Evolutionary conservation across 176 grass and related monocot genomes (phyloP).

Genomic region (Oryza glumipatula): DNA sequence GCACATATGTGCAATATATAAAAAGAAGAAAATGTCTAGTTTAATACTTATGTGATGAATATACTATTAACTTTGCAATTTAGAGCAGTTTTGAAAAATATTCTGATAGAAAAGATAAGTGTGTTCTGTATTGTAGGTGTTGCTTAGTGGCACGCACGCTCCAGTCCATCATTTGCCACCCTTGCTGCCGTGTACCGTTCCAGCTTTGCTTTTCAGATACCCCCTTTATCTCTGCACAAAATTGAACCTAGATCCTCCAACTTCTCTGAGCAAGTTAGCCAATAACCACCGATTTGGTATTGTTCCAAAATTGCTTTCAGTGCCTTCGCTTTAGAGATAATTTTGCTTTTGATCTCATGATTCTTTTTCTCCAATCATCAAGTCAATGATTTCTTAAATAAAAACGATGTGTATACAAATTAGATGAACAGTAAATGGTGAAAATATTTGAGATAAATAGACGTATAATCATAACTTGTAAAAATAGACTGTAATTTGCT

Average conservation of each 20-base stretch:
- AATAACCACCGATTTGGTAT: not conserved
- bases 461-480: too few species aligned
- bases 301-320: not conserved
- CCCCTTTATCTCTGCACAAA: not conserved
- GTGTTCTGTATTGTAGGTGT: conserved; percentile 1
- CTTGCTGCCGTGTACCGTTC: conserved; percentile 34
- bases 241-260: not conserved
- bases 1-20: not conserved
- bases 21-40: not conserved
- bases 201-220: conserved; percentile 5
- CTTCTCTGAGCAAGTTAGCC: not conserved
- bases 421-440: not conserved
- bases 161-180: conserved; percentile 42
- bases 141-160: conserved; percentile 51
- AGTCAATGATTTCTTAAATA: not conserved
- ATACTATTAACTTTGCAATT: not conserved
- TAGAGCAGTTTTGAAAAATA: not conserved
- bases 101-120: not conserved
- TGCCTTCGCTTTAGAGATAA: not conserved
- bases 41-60: not conserved
- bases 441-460: too few species aligned
- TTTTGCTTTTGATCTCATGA: not conserved
- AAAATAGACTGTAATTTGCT: too few species aligned
- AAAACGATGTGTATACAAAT: not conserved
- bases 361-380: not conserved